A percentile compares a stretch with the other conserved stretches of the same genome.
These are phyloP conservation scores for Diutina siamensis DNA, from an alignment of 1,139 yeast genomes.

Conservation along the genomic window DNA sequence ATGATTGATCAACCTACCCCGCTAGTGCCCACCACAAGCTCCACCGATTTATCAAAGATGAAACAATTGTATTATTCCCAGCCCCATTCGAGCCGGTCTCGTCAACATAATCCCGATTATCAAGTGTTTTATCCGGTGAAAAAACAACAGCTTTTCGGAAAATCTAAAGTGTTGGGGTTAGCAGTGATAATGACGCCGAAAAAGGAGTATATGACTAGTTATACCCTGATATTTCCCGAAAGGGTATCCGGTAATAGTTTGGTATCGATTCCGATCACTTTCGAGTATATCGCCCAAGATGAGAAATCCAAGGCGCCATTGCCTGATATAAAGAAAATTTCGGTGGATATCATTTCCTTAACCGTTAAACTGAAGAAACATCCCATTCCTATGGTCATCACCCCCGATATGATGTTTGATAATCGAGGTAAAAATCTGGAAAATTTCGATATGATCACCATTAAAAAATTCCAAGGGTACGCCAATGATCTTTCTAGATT, in stretches of 20 bases:
- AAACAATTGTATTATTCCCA: not conserved
- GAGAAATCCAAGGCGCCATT: slow-evolving; percentile 5
- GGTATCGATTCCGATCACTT: slow-evolving; percentile 17
- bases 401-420: slow-evolving; percentile 26
- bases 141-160: slow-evolving; percentile 20
- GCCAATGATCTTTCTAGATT: slow-evolving; percentile 21
- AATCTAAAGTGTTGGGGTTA: slow-evolving; percentile 23
- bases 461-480: slow-evolving; percentile 22
- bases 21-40: not conserved
- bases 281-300: slow-evolving; percentile 17
- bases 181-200: slow-evolving; percentile 24
- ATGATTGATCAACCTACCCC: not conserved
- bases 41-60: slow-evolving; percentile 7
- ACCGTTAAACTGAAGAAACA: slow-evolving; percentile 22
- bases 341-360: slow-evolving; percentile 22
- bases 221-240: slow-evolving; percentile 10
- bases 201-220: slow-evolving; percentile 16
- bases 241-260: slow-evolving; percentile 8
- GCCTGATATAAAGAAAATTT: slow-evolving; percentile 21
- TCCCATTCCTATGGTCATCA: slow-evolving; percentile 27
- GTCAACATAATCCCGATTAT: slow-evolving; percentile 9
- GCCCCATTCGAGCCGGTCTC: not conserved
- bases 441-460: slow-evolving; percentile 21
- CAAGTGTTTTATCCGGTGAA: slow-evolving; percentile 24
- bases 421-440: slow-evolving; percentile 21